A percentile compares a stretch with the other conserved stretches of the same genome.
Evolutionary conservation across 495 filamentous ascomycete genomes (phyloP).

Genomic region (Saxispiralis lemnorum): DNA sequence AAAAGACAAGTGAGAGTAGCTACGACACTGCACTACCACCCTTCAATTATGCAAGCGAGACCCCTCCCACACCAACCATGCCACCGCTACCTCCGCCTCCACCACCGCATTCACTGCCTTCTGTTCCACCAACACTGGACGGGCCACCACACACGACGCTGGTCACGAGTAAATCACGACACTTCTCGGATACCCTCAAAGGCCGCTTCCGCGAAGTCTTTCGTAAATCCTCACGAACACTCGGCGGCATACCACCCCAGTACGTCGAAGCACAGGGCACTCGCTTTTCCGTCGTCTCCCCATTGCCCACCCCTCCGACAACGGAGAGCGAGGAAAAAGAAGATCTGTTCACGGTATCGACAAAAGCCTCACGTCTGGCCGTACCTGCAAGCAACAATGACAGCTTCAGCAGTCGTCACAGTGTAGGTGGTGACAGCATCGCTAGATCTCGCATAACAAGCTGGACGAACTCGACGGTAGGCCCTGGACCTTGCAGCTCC

Average conservation of each 20-base stretch:
- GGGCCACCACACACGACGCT: background rate
- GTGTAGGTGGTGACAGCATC: background rate
- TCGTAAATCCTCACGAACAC: constrained; percentile 6
- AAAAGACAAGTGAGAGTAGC: constrained; percentile 9
- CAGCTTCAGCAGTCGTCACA: constrained; percentile 4
- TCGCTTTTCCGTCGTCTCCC: constrained; percentile 5
- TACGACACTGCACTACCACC: constrained; percentile 12
- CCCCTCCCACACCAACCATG: background rate
- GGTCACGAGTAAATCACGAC: constrained; percentile 5
- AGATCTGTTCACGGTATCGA: background rate
- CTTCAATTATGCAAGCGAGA: constrained; percentile 8
- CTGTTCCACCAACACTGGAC: too few relatives aligned
- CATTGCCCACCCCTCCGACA: background rate
- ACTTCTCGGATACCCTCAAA: constrained; percentile 13
- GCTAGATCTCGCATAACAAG: constrained; percentile 49
- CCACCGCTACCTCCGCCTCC: background rate
- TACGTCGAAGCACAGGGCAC: constrained; percentile 13
- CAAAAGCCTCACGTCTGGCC: background rate
- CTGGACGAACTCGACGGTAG: constrained; percentile 49
- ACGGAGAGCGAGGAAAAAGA: background rate
- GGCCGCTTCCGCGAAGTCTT: constrained; percentile 14
- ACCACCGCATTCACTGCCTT: background rate
- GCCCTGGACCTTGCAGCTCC: constrained; percentile 28
- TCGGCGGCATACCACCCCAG: constrained; percentile 10
- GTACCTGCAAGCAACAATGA: background rate